These are phyloP conservation scores for Helianthus tuberosus DNA, from an alignment of 129 eudicot genomes.

Conservation along the genomic window DNA sequence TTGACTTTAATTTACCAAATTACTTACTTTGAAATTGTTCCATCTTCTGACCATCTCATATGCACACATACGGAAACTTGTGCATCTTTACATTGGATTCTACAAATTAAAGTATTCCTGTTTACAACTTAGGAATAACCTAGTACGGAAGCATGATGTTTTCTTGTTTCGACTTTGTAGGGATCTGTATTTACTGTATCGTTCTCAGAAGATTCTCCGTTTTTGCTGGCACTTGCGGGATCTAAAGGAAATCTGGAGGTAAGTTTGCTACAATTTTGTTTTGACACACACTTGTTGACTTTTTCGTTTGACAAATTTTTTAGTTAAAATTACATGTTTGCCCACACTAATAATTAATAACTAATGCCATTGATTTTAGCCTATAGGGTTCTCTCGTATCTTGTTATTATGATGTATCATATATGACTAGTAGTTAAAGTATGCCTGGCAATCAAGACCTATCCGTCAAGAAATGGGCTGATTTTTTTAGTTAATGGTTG, in stretches of 20 bases:
- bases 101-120: not conserved
- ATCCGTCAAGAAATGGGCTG: too few relatives aligned
- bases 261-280: conserved; percentile 4
- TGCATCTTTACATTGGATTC: not conserved
- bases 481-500: too few relatives aligned
- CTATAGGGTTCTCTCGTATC: too few relatives aligned
- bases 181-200: conserved; percentile 83
- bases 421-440: not conserved
- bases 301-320: not conserved
- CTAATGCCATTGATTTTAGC: too few relatives aligned
- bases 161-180: conserved; percentile 38
- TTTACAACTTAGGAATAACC: not conserved
- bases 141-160: conserved; percentile 7
- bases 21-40: not conserved
- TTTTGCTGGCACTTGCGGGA: conserved; percentile 82
- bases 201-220: conserved; percentile 78
- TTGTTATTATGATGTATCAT: not conserved
- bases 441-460: too few relatives aligned
- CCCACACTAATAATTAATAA: too few relatives aligned
- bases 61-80: not conserved
- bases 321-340: too few relatives aligned
- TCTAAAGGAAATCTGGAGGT: conserved; percentile 84
- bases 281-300: not conserved
- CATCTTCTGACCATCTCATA: not conserved
- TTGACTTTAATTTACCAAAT: not conserved